Evolutionary conservation across 2,329 filamentous ascomycete genomes (phyloP), one percentile per base, ranked within the genome.

Genomic region (Penicillium sp.): DNA sequence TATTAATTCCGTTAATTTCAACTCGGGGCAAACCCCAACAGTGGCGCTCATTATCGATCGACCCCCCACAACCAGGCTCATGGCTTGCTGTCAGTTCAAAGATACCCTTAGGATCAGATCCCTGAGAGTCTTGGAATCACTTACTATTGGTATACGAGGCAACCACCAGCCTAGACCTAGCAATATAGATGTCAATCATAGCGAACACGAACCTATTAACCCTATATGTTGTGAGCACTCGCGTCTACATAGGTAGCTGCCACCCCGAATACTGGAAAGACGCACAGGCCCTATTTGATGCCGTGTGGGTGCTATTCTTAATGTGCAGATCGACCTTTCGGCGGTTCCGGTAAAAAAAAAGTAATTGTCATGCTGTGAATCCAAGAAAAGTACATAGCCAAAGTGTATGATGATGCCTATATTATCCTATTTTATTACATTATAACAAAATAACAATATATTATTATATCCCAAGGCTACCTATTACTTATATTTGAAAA

Each of bases 21-120:
- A 22, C 29, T 42, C 48, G 52, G 54, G 29, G 20, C 18, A 54
- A 48, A 42, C 20, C 53, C 49, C 20, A 35, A 58, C 35, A 56
- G 55, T 57, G 53, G 53, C 58, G 59, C 24, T 59, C 57, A 62
- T 63, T 58, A 61, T 63, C 62, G 62, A 64, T 61, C 61, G 44
- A 37, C 48, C 40, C 44, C 22, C 40, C 57, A 42, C 50, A 47
- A 39, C 42, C 24, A 29, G 26, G 35, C 31, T 31, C 32, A 52
- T 29, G 40, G 22, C 31, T 38, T 45, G 16, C 42, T 20, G 22
- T 47, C 18, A 47, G n/a, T 32, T 31, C 32, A n/a, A 16, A 13
- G 26, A 5, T 5, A 44, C 24, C 24, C 10, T 10, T 40, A 8
- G 16, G 61, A 55, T 63, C 61, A 40, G 51, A 53, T 53, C 51